These are phyloP conservation scores for Suhomyces ambrosiae DNA, from an alignment of 1,139 yeast species.

Conservation along the genomic window DNA sequence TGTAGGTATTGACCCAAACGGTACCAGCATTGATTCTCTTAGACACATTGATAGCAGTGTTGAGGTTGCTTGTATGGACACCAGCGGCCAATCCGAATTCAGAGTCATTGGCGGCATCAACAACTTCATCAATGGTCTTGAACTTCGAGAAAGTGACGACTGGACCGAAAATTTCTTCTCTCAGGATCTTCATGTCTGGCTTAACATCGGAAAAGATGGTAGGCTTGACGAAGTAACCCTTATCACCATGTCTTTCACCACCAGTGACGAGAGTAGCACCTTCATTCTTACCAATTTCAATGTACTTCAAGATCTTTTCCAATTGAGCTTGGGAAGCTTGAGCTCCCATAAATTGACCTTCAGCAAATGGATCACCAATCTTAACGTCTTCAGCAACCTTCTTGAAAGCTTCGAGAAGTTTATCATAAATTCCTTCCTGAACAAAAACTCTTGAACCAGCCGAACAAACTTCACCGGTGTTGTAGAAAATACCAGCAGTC, in stretches of 20 bases:
- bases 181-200: slow-evolving; percentile 66
- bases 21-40: slow-evolving; percentile 77
- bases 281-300: slow-evolving; percentile 70
- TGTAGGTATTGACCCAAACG: slow-evolving; percentile 83
- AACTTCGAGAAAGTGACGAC: slow-evolving; percentile 77
- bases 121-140: slow-evolving; percentile 69
- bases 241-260: slow-evolving; percentile 66
- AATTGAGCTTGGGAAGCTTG: slow-evolving; percentile 78
- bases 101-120: slow-evolving; percentile 69
- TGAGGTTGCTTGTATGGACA: slow-evolving; percentile 64
- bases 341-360: slow-evolving; percentile 77
- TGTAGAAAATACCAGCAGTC: slow-evolving; percentile 67
- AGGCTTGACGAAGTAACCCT: slow-evolving; percentile 81
- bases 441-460: slow-evolving; percentile 84
- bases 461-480: slow-evolving; percentile 87
- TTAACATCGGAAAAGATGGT: slow-evolving; percentile 74
- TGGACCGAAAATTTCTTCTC: slow-evolving; percentile 88
- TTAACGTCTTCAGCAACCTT: slow-evolving; percentile 56
- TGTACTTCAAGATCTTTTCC: slow-evolving; percentile 72
- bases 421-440: slow-evolving; percentile 75
- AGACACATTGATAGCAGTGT: slow-evolving; percentile 54
- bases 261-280: slow-evolving; percentile 80
- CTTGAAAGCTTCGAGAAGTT: slow-evolving; percentile 61
- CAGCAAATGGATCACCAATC: slow-evolving; percentile 79
- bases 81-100: slow-evolving; percentile 87